These are phyloP conservation scores for Aspergillus intermedius DNA, from an alignment of 2,329 filamentous ascomycete genomes.

Conservation along the genomic window DNA sequence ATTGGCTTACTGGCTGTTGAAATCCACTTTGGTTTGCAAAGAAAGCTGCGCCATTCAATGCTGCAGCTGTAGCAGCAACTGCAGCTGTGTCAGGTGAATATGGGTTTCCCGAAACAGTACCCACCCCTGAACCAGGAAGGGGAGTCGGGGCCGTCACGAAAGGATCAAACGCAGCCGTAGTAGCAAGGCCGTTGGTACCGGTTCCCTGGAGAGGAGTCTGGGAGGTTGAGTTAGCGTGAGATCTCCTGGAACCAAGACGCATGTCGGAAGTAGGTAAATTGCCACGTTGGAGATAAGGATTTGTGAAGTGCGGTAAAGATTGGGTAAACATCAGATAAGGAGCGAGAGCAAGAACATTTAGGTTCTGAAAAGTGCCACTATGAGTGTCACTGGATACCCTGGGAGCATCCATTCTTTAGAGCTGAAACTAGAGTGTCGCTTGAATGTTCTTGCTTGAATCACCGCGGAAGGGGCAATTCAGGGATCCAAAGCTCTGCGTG, in stretches of 20 bases:
- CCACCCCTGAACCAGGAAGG: constrained; percentile 42
- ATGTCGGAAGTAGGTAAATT: constrained; percentile 8
- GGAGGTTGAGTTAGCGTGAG: constrained; percentile 11
- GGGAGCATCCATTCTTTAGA: neutral
- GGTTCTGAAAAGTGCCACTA: constrained; percentile 7
- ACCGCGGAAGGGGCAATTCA: too few species aligned
- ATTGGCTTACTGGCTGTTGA: constrained; percentile 54
- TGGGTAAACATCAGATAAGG: constrained; percentile 5
- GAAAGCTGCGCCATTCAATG: constrained; percentile 57
- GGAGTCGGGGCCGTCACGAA: constrained; percentile 56
- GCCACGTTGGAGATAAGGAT: constrained; percentile 1
- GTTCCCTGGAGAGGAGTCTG: constrained; percentile 35
- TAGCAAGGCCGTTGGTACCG: constrained; percentile 48
- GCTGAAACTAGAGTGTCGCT: too few species aligned
- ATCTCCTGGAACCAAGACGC: neutral
- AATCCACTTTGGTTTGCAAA: constrained; percentile 56
- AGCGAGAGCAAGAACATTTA: constrained; percentile 18
- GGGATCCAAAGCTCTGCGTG: neutral
- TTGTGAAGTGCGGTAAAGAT: constrained; percentile 2
- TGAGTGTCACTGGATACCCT: constrained; percentile 2
- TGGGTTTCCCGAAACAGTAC: constrained; percentile 57
- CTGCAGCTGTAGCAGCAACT: constrained; percentile 17
- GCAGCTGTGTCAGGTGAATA: constrained; percentile 65
- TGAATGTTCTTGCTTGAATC: too few species aligned
- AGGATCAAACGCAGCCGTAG: constrained; percentile 53